Evolutionary conservation across 345 rosid genomes (phyloP).

Genomic region (Dimocarpus longan): DNA sequence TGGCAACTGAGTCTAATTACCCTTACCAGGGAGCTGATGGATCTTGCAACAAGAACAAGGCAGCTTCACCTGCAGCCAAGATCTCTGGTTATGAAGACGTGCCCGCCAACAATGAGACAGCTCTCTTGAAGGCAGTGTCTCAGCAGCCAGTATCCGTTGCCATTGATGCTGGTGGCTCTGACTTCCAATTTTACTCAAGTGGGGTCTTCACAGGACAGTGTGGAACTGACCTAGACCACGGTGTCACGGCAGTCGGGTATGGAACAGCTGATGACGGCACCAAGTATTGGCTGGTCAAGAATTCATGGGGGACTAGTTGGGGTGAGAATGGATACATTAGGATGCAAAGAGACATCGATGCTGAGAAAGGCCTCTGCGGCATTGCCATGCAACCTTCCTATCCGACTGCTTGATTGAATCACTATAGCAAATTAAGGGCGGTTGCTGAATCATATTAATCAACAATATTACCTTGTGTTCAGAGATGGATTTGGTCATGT

Average conservation of each 20-base stretch:
- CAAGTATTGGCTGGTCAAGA: conserved; percentile 33
- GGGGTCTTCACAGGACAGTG: conserved; percentile 26
- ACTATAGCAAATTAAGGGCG: neutral
- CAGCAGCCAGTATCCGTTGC: conserved; percentile 28
- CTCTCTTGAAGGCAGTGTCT: conserved; percentile 28
- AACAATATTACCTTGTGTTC: neutral
- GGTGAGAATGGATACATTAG: conserved; percentile 27
- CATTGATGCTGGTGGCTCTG: conserved; percentile 23
- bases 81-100: conserved; percentile 30
- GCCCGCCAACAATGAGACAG: conserved; percentile 21
- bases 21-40: conserved; percentile 25
- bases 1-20: conserved; percentile 32
- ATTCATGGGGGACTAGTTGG: conserved; percentile 30
- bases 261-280: conserved; percentile 19
- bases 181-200: conserved; percentile 25
- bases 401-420: conserved; percentile 10
- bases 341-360: conserved; percentile 24
- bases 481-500: neutral
- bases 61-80: conserved; percentile 2
- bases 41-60: conserved; percentile 24
- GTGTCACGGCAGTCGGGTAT: conserved; percentile 26
- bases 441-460: neutral
- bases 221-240: conserved; percentile 25
- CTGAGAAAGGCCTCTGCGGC: conserved; percentile 24
- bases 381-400: conserved; percentile 26